Evolutionary conservation across 148 eudicot genomes (phyloP).

Genomic region (Dianthus caryophyllus): DNA sequence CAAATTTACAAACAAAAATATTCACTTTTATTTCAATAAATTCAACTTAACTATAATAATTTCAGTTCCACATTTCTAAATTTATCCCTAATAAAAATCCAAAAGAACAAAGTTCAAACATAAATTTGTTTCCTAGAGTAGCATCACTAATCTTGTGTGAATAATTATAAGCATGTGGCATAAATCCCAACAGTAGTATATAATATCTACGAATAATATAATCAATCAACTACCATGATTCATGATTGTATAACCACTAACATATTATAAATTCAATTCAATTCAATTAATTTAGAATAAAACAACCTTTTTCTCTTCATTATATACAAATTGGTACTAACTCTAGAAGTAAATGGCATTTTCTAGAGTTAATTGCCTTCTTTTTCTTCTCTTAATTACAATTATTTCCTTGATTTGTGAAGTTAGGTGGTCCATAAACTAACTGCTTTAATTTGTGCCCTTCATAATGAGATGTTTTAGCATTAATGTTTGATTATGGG

Average conservation of each 20-base stretch:
- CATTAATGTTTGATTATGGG: constrained; percentile 9
- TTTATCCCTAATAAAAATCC: no score
- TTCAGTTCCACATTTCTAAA: no score
- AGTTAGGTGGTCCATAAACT: constrained; percentile 25
- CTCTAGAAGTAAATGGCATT: constrained; percentile 10
- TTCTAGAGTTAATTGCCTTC: neutral
- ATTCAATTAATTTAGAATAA: no score
- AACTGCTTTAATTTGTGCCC: no score
- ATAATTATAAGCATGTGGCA: constrained; percentile 2
- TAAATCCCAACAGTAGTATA: constrained; percentile 4
- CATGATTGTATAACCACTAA: neutral
- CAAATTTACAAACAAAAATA: no score
- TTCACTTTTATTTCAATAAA: no score
- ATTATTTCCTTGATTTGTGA: constrained; percentile 16
- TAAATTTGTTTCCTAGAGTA: constrained; percentile 3
- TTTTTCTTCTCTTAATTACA: constrained; percentile 11
- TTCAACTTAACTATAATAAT: no score
- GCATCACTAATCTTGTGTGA: neutral
- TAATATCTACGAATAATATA: neutral
- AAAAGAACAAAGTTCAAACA: no score
- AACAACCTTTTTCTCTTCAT: neutral
- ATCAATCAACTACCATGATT: neutral
- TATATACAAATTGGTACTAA: neutral
- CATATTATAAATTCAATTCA: neutral
- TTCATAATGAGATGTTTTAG: constrained; percentile 7